Percentiles rank a stretch among this genome's conserved stretches.
phyloP scores from a whole-genome alignment of 331 rosid genomes.

The Rosa hybrid region DNA sequence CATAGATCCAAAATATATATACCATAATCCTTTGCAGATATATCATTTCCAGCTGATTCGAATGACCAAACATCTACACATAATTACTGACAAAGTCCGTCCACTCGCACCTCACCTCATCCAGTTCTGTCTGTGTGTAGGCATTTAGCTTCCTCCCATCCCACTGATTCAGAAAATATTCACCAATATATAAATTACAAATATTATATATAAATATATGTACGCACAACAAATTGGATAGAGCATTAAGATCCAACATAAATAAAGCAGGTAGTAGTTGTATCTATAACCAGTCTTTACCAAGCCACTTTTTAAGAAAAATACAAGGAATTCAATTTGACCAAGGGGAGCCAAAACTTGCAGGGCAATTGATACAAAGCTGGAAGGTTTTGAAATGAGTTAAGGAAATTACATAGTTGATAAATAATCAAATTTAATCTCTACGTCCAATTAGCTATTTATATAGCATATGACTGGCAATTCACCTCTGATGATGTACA shows the following conservation, averaged over 20 bases:
- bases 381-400: neutral
- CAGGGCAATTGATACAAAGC: neutral
- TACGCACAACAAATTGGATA: neutral
- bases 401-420: neutral
- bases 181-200: neutral
- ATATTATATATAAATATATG: neutral
- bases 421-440: neutral
- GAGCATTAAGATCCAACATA: neutral
- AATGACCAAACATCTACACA: constrained; percentile 4
- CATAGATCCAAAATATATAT: neutral
- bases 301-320: too few relatives aligned
- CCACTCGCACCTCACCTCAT: constrained; percentile 23
- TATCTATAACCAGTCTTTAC: neutral
- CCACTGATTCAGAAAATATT: constrained; percentile 13
- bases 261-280: neutral
- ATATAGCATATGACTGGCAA: neutral
- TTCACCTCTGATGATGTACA: neutral
- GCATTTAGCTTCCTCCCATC: constrained; percentile 13
- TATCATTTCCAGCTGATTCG: constrained; percentile 4
- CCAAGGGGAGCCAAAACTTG: neutral
- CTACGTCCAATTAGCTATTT: neutral
- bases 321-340: neutral
- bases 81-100: constrained; percentile 3
- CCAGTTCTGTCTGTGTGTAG: constrained; percentile 9
- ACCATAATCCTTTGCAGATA: neutral